Percentiles rank a stretch among this genome's conserved stretches.
Evolutionary conservation across 2,329 filamentous ascomycete genomes (phyloP).

Genomic region (Pezicula radicicola): DNA sequence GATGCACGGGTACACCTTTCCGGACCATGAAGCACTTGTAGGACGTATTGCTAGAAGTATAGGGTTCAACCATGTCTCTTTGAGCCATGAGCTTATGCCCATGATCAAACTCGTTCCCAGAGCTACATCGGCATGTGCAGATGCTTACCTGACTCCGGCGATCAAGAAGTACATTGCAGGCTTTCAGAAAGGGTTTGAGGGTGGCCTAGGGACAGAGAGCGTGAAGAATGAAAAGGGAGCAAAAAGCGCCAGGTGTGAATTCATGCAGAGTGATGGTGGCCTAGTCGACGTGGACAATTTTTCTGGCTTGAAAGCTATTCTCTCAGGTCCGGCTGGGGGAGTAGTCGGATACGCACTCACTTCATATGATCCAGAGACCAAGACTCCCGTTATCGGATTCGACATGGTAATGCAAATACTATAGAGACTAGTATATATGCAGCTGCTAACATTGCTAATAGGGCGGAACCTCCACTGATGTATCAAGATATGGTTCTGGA

Average conservation of each 20-base stretch:
- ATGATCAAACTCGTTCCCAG: conserved; percentile 74
- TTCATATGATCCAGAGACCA: conserved; percentile 80
- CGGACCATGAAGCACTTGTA: conserved; percentile 76
- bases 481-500: conserved; percentile 81
- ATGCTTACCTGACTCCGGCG: conserved; percentile 70
- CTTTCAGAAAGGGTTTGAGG: conserved; percentile 77
- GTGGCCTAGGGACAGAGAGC: conserved; percentile 73
- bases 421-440: too few species aligned
- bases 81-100: conserved; percentile 77
- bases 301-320: conserved; percentile 77
- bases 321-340: conserved; percentile 88
- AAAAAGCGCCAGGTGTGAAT: conserved; percentile 80
- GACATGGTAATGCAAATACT: conserved; percentile 60
- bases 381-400: conserved; percentile 86
- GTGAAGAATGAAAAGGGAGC: conserved; percentile 63
- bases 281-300: conserved; percentile 75
- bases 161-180: conserved; percentile 71
- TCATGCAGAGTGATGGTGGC: conserved; percentile 75
- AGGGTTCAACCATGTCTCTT: conserved; percentile 78
- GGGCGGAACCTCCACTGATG: conserved; percentile 87
- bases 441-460: too few species aligned
- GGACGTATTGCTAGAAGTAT: conserved; percentile 75
- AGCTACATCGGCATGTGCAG: conserved; percentile 69
- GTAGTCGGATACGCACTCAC: conserved; percentile 92
- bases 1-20: conserved; percentile 91